Conservation (phyloP, 352 stramenopile genomes). For the Globisporangium lucens region DNA sequence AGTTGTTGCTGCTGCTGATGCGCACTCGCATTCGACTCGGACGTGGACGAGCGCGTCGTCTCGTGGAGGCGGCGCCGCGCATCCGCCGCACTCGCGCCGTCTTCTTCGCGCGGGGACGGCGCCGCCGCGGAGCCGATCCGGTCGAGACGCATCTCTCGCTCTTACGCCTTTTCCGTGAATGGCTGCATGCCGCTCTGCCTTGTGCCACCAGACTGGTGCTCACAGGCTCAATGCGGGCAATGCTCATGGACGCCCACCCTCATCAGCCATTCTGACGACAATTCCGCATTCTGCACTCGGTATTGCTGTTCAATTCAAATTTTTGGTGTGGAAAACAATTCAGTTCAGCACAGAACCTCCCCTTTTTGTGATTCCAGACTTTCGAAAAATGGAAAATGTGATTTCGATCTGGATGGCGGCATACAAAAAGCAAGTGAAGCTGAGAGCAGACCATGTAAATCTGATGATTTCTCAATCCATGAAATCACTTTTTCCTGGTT, state of each 20-base stretch:
- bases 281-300: not conserved
- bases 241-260: not conserved
- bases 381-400: not conserved
- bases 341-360: not conserved
- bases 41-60: conserved; percentile 7
- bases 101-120: not conserved
- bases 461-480: not conserved
- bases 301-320: not conserved
- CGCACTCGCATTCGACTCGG: conserved; percentile 7
- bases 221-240: too few relatives aligned
- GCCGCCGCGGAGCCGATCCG: conserved; percentile 1
- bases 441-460: not conserved
- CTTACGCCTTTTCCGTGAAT: conserved; percentile 7
- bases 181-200: not conserved
- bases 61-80: not conserved
- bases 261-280: not conserved
- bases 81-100: not conserved
- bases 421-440: conserved; percentile 7
- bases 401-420: not conserved
- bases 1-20: not conserved
- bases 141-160: conserved; percentile 11
- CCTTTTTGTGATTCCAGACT: not conserved
- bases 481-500: not conserved
- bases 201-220: too few relatives aligned
- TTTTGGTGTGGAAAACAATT: not conserved